Percentiles rank a stretch among this genome's conserved stretches.
Evolutionary conservation across 2,329 filamentous ascomycete genomes (phyloP).

Genomic region (Claviceps arundinis): DNA sequence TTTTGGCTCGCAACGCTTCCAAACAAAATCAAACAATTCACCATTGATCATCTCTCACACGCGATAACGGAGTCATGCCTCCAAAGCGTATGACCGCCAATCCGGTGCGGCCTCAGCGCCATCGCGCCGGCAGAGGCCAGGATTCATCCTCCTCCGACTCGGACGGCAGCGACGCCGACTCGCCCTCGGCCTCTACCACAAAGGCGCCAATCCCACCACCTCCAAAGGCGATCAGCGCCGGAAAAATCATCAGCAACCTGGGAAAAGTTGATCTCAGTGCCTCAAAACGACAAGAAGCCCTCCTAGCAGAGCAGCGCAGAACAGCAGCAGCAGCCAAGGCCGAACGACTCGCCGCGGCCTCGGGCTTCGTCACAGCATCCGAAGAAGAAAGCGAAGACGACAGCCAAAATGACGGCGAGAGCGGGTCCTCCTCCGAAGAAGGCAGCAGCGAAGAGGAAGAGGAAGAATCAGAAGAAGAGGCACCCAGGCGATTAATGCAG

Average conservation of each 20-base stretch:
- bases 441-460: slow-evolving; percentile 28
- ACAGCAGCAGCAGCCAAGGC: slow-evolving; percentile 36
- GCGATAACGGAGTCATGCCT: slow-evolving; percentile 26
- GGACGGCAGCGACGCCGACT: slow-evolving; percentile 30
- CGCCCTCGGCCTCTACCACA: slow-evolving; percentile 14
- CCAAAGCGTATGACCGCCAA: slow-evolving; percentile 91
- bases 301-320: slow-evolving; percentile 32
- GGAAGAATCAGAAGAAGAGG: slow-evolving; percentile 40
- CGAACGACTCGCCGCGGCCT: slow-evolving; percentile 40
- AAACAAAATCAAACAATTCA: background rate
- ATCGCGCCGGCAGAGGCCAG: slow-evolving; percentile 69
- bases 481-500: slow-evolving; percentile 43
- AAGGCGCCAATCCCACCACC: slow-evolving; percentile 31
- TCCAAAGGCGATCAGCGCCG: slow-evolving; percentile 43
- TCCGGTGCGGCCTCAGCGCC: slow-evolving; percentile 63
- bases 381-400: slow-evolving; percentile 32
- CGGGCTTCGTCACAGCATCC: slow-evolving; percentile 47
- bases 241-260: slow-evolving; percentile 40
- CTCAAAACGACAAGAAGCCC: slow-evolving; percentile 27
- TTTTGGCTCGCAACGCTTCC: background rate
- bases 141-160: slow-evolving; percentile 42
- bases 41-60: background rate
- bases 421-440: slow-evolving; percentile 22
- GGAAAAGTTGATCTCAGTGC: slow-evolving; percentile 39
- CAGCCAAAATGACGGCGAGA: slow-evolving; percentile 6